Conservation (phyloP, 768 basidiomycete genomes). For the Leucosporidium creatinivorum region DNA sequence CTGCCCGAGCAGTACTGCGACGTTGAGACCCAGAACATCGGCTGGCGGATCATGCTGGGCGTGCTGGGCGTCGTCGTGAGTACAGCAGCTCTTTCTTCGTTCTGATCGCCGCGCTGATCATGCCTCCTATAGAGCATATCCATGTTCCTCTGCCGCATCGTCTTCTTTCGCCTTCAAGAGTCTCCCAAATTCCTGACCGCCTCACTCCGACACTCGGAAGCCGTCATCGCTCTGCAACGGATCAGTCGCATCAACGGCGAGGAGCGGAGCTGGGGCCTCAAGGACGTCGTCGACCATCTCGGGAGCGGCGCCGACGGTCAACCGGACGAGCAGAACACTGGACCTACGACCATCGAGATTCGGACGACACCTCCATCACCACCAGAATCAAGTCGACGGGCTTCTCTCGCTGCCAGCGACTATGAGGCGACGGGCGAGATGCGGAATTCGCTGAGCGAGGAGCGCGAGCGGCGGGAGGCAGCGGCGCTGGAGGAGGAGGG, state of each 20-base stretch:
- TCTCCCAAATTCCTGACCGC: constrained; percentile 77
- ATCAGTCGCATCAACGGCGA: constrained; percentile 84
- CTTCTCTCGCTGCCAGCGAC: background rate
- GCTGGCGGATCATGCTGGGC: constrained; percentile 81
- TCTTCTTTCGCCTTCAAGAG: constrained; percentile 87
- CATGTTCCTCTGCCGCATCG: constrained; percentile 80
- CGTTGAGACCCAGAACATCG: constrained; percentile 61
- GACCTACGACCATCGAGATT: too few relatives aligned
- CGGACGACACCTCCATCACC: too few relatives aligned
- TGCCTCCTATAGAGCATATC: constrained; percentile 57
- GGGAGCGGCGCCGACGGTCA: too few relatives aligned
- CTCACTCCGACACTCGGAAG: constrained; percentile 74
- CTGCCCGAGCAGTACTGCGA: constrained; percentile 50
- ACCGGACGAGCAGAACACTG: too few relatives aligned
- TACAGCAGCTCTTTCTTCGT: constrained; percentile 46
- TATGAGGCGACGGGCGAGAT: constrained; percentile 40
- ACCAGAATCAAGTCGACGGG: too few relatives aligned
- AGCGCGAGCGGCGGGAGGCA: too few relatives aligned
- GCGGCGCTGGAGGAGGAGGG: too few relatives aligned
- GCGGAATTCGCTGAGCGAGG: too few relatives aligned
- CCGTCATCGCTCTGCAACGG: constrained; percentile 68
- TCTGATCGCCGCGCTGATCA: background rate
- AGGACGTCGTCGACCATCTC: constrained; percentile 56
- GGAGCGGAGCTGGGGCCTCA: constrained; percentile 50
- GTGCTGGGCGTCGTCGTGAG: constrained; percentile 62